A percentile compares a stretch with the other conserved stretches of the same genome.
Evolutionary conservation across 2,329 filamentous ascomycete species (phyloP).

Genomic region (Geosmithia putterillii): DNA sequence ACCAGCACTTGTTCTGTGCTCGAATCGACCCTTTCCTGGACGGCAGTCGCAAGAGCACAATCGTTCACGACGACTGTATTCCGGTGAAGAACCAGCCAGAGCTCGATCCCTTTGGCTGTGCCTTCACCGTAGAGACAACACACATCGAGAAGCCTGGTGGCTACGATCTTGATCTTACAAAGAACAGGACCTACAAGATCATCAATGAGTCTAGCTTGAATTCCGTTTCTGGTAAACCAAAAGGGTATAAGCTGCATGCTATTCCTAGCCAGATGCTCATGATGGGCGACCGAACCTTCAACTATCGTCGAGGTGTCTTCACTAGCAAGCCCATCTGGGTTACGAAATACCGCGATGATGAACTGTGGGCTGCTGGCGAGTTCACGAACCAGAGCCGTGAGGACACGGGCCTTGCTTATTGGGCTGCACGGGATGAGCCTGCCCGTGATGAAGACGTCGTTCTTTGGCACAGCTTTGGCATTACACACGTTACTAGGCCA

Average conservation of each 20-base stretch:
- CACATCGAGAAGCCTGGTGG: constrained; percentile 25
- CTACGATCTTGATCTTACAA: constrained; percentile 32
- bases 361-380: constrained; percentile 37
- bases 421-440: constrained; percentile 18
- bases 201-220: constrained; percentile 27
- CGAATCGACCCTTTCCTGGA: constrained; percentile 54
- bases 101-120: constrained; percentile 36
- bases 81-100: constrained; percentile 15
- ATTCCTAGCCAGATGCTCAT: constrained; percentile 28
- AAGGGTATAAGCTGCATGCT: constrained; percentile 29
- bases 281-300: constrained; percentile 6
- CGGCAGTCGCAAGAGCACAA: constrained; percentile 32
- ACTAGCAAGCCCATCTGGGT: constrained; percentile 34
- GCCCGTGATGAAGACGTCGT: constrained; percentile 73
- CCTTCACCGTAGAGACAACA: constrained; percentile 25
- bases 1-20: constrained; percentile 54
- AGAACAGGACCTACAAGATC: constrained; percentile 33
- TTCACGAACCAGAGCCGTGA: constrained; percentile 35
- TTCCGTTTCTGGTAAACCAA: constrained; percentile 22
- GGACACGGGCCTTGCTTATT: constrained; percentile 11
- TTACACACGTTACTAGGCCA: constrained; percentile 55
- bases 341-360: constrained; percentile 33
- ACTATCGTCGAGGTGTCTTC: constrained; percentile 13
- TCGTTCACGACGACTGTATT: constrained; percentile 3
- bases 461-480: constrained; percentile 80